Evolutionary conservation across 73 alveolate genomes (phyloP).

Genomic region (Paramecium octaurelia): DNA sequence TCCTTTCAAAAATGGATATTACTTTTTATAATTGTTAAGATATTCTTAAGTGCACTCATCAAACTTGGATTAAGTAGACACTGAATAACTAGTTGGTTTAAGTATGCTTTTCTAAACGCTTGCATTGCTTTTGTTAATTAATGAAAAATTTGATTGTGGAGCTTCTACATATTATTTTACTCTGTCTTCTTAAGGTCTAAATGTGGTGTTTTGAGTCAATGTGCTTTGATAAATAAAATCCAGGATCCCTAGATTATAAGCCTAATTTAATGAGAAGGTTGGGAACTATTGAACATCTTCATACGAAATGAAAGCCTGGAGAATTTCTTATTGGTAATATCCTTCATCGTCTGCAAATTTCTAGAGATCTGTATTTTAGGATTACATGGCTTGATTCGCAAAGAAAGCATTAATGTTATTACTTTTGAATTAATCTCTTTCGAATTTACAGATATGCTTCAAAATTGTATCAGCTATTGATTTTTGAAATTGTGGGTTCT

Average conservation of each 20-base stretch:
- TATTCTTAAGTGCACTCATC: constrained; percentile 5
- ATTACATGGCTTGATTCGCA: background rate
- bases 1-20: background rate
- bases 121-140: background rate
- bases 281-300: background rate
- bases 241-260: background rate
- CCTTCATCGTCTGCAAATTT: background rate
- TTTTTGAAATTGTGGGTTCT: background rate
- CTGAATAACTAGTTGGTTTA: background rate
- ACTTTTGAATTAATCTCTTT: background rate
- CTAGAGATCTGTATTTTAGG: background rate
- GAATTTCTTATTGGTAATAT: background rate
- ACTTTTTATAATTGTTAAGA: background rate
- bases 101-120: background rate
- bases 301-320: background rate
- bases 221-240: background rate
- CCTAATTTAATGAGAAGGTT: background rate
- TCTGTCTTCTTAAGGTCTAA: background rate
- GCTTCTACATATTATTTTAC: background rate
- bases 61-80: background rate
- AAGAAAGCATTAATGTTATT: background rate
- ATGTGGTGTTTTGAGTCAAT: background rate
- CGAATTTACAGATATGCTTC: background rate
- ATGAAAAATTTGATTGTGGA: background rate
- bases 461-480: background rate